Evolutionary conservation across 2,329 filamentous ascomycete genomes (phyloP), one percentile per base, ranked within the genome.

Genomic region (Aspergillus hiratsukae): DNA sequence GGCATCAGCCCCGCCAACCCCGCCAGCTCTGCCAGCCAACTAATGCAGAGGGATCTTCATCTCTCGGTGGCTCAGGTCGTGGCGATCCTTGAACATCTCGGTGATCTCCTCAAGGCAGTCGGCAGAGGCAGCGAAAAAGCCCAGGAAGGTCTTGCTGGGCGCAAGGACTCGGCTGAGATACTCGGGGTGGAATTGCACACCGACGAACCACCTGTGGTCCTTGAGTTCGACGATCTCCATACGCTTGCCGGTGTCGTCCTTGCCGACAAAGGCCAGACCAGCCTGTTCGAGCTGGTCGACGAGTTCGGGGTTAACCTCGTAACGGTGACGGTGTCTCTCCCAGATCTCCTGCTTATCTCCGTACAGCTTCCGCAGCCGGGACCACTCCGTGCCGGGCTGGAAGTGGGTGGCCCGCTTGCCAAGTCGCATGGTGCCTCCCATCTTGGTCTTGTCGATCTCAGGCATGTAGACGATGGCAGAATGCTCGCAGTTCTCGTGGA

Each of bases 401-500:
- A 95, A 96, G 61, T 86, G 75, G 0, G 88, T 90, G 14, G 87
- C 81, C 25, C 89, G 86, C 25, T 86, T 82, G 56, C 91, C 91
- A 1, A 96, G 84, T 58, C 91, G 83, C 91, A 96, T 96, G 1
- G 90, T 95, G 21, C 89, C 91, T 53, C 91, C 91, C 73, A 92
- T 81, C 60, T 87, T 87, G n/a, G 80, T 81, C 69, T 86, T 85
- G 75, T 88, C 83, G 64, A 89, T 83, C 72, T 97, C 93, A 1
- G 93, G 93, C 94, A 97, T 99, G 76, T 89, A 93, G 64, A 97
- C 83, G 63, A 99, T 85, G 28, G 90, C 83, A 27, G 83, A 85
- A 68, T 91, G 80, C 49, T 85, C 77, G n/a, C 86, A 82, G 17
- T 71, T 57, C 9, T 75, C 71, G 54, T 83, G 73, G 61, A 87